These are phyloP conservation scores for Musa schizocarpa DNA, from an alignment of 176 grass and related monocot species.

Conservation along the genomic window DNA sequence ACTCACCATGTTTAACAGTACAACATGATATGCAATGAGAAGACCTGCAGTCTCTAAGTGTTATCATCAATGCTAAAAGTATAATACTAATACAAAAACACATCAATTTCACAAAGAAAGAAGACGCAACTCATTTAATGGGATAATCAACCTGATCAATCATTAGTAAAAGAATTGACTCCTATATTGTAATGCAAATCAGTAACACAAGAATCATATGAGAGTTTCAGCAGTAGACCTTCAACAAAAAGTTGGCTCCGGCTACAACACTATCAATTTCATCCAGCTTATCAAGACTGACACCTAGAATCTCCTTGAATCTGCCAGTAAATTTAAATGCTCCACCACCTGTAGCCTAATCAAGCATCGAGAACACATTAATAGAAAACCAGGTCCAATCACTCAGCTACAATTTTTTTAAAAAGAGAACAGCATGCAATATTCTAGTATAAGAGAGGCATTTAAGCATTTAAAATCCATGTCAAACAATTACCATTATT, in stretches of 20 bases:
- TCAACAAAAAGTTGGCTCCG: slow-evolving; percentile 84
- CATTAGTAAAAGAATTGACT: background rate
- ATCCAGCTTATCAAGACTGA: slow-evolving; percentile 92
- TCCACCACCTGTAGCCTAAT: slow-evolving; percentile 88
- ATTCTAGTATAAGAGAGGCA: background rate
- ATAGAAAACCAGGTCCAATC: background rate
- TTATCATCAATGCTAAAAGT: background rate
- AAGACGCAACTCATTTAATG: background rate
- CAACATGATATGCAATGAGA: background rate
- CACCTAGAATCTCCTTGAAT: slow-evolving; percentile 72
- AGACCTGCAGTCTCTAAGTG: background rate
- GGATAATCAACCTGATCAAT: background rate
- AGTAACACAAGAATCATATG: background rate
- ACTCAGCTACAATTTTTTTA: background rate
- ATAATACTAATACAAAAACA: background rate
- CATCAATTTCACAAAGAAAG: background rate
- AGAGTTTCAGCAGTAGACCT: slow-evolving; percentile 38
- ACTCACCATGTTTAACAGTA: background rate
- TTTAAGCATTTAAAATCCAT: too few species aligned
- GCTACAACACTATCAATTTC: slow-evolving; percentile 89
- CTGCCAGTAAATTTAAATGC: slow-evolving; percentile 68
- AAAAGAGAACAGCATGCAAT: background rate
- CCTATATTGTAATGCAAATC: background rate
- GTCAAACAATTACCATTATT: too few species aligned
- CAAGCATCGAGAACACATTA: slow-evolving; percentile 18